Base-by-base conservation (phyloP, 345 rosid genomes). In the Rhodomyrtus tomentosa region DNA sequence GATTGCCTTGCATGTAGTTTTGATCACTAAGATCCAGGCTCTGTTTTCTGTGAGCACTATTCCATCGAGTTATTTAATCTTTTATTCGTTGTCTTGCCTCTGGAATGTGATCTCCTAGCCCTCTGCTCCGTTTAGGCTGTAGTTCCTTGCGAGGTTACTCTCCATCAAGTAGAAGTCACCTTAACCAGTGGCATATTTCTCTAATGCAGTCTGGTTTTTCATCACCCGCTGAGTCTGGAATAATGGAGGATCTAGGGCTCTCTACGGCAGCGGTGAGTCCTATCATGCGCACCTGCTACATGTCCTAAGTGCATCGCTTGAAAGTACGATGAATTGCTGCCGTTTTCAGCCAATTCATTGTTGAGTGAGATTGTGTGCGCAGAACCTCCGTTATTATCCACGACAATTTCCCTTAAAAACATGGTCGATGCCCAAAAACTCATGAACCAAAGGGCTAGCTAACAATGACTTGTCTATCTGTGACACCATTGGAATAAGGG, bases 201-300 rank as follows among this genome's bases (percentile, higher is more conserved):
- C 42, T 68, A 68, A 36, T 81, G 87, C 90, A 93, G 95, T 50
- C 88, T 84, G 92, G 93, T 51, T 95, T 90, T 82, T 89, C 96
- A 10, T 92, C 95, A 16, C 93, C 96, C 1, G 95, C 93, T 40
- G 92, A 93, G 82, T 88, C 93, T 81, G 92, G 91, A 59, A 95
- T 95, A 85, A 87, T 85, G 85, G 89, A 90, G 82, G 94, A 94
- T 52, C 74, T 95, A 45, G 96, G 90, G 83, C 94, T 96, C 38
- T 92, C 98, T 45, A 83, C 92, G 50, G 92, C 93, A 51, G 91
- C 83, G 55, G 95, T 93, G 81, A 89, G 89, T 90, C 53, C 73
- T 48, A 16, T 10, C 45, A 52, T 10, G 76, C 45, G 18, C 18
- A 9, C 13, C 1, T 15, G 24, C 76, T 32, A 8, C 76, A 68